phyloP scores from a whole-genome alignment of 2,329 filamentous ascomycete genomes.

The Ascochyta koolunga region DNA sequence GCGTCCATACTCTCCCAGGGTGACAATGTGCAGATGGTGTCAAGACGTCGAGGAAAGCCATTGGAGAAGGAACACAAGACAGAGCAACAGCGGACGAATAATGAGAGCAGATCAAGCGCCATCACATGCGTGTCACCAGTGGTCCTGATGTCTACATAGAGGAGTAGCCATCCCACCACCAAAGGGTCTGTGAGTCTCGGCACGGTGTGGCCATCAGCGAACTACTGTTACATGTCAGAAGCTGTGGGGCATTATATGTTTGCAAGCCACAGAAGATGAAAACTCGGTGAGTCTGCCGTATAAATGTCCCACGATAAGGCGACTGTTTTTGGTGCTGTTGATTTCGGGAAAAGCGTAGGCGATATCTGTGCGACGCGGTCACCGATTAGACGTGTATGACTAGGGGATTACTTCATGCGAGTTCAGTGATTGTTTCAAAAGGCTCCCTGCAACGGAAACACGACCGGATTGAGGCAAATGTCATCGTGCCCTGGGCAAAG shows the following conservation, averaged over 20 bases:
- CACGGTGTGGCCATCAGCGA: conserved; percentile 24
- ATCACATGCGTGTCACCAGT: conserved; percentile 28
- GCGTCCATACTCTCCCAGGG: conserved; percentile 11
- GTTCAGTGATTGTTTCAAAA: too few relatives aligned
- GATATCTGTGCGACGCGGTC: too few relatives aligned
- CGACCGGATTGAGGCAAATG: too few relatives aligned
- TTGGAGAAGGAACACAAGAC: conserved; percentile 7
- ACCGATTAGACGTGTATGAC: too few relatives aligned
- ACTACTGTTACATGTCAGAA: conserved; percentile 12
- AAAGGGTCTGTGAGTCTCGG: conserved; percentile 22
- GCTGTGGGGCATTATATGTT: conserved; percentile 12
- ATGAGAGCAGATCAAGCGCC: not conserved
- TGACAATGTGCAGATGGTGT: conserved; percentile 8
- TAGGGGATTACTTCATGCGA: too few relatives aligned
- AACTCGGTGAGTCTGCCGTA: too few relatives aligned
- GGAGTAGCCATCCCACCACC: conserved; percentile 19
- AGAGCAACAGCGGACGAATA: conserved; percentile 27
- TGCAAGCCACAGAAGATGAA: too few relatives aligned
- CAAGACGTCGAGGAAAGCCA: not conserved
- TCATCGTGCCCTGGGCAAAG: too few relatives aligned
- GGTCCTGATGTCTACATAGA: conserved; percentile 13
- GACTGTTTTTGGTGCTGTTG: too few relatives aligned
- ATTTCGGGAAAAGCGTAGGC: too few relatives aligned
- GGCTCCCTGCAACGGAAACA: too few relatives aligned
- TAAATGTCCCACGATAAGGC: too few relatives aligned